Evolutionary conservation across 768 basidiomycete species (phyloP), one percentile per base, ranked within the genome.

Genomic region (Lyophyllum shimeji): DNA sequence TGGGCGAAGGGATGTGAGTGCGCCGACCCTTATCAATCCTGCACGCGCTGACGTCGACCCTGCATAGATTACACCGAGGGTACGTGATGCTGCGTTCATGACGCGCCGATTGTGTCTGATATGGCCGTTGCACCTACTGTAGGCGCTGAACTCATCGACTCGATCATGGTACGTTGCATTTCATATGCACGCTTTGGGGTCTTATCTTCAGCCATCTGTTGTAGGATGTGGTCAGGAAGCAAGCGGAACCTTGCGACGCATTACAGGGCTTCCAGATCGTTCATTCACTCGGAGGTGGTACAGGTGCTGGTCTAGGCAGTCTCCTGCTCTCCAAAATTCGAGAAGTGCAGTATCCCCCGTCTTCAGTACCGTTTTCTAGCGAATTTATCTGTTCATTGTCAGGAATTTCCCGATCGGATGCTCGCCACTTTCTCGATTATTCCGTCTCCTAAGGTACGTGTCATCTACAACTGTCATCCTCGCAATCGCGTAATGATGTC

Each of bases 1-100:
- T 97, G 93, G 90, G 94, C 93, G 15, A 96, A 97, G 74, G 93
- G 91, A 80, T 91, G 90, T 91, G 63, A 73, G 87, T 76, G 40
- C 34, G 46, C 23, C 23, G 7, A 13, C 9, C 12, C 1, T 24
- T 18, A n/a, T 43, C 5, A 12, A 21, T 8, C 24, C n/a, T 29
- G 27, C 39, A 18, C 40, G 43, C 20, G 20, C n/a, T 21, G 49
- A 18, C 68, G 48, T 55, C 47, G 8, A 48, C 17, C 27, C 12
- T 31, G 11, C 27, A 33, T 56, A 91, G 90, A 84, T 71, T 96
- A 95, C 66, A 96, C 93, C 2, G 95, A 95, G 75, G 92, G 93
- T 84, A 73, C 62, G 56, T 25, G 0, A 23, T 9, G 55, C 37
- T 17, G 7, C 25, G 7, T 33, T 50, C 47, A 27, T 4, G n/a